Conservation (phyloP, 2,329 filamentous ascomycete species). For the Lasiodiplodia theobromae region DNA sequence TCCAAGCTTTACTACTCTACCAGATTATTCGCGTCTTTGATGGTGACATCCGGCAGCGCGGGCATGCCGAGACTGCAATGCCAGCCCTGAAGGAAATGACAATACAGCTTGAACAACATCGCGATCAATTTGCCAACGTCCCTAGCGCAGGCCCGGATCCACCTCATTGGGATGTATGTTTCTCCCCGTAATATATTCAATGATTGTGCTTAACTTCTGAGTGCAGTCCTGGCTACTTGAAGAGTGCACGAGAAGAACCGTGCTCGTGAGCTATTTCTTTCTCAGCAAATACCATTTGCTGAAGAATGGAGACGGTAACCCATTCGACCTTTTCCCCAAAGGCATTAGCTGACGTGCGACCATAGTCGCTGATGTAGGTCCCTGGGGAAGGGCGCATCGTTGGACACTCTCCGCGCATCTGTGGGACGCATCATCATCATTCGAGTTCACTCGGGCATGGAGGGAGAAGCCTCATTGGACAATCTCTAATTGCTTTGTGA, state of each 20-base stretch:
- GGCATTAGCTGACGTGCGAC: neutral
- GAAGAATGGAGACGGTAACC: neutral
- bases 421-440: neutral
- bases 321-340: neutral
- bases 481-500: neutral
- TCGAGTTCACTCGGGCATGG: neutral
- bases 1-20: neutral
- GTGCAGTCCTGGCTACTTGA: neutral
- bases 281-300: neutral
- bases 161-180: neutral
- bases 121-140: neutral
- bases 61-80: neutral
- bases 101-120: neutral
- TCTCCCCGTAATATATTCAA: neutral
- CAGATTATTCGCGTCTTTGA: slow-evolving; percentile 2
- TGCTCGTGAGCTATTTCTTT: slow-evolving; percentile 1
- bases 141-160: neutral
- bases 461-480: neutral
- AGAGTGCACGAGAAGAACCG: neutral
- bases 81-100: neutral
- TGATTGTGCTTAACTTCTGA: neutral
- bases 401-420: neutral
- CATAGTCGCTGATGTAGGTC: neutral
- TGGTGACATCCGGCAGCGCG: neutral
- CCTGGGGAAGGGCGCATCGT: neutral